Conservation (phyloP, 331 rosid species). For the Acacia concinna region DNA sequence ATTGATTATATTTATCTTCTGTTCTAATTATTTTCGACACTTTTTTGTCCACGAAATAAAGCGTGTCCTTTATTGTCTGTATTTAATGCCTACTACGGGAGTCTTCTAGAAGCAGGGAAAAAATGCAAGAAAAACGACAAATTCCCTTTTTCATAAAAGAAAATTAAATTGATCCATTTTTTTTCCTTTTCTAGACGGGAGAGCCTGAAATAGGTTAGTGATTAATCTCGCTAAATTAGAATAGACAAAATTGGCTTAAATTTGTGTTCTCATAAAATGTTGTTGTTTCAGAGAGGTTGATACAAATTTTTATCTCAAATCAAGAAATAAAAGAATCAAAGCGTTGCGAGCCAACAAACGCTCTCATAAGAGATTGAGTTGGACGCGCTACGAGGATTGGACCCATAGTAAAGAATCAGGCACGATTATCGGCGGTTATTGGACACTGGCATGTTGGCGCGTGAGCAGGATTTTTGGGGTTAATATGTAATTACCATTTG, state of each 20-base stretch:
- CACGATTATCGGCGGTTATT: background rate
- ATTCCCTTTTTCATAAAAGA: background rate
- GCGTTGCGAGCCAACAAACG: background rate
- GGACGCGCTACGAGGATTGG: slow-evolving; percentile 25
- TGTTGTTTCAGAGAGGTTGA: background rate
- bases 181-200: background rate
- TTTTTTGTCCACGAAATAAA: background rate
- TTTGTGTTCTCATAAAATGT: background rate
- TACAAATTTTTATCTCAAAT: background rate
- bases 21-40: background rate
- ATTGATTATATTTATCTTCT: background rate
- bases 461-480: background rate
- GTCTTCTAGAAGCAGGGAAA: background rate
- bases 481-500: background rate
- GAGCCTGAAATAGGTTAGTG: background rate
- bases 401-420: too few species aligned
- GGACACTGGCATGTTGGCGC: background rate
- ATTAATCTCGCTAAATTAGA: background rate
- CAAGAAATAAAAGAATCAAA: background rate
- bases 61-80: background rate
- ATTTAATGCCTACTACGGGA: background rate
- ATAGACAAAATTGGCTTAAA: background rate
- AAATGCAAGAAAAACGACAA: background rate
- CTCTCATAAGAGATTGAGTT: background rate
- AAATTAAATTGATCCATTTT: background rate